These are phyloP conservation scores for Talaromyces amestolkiae DNA, from an alignment of 2,329 filamentous ascomycete species.

Conservation along the genomic window DNA sequence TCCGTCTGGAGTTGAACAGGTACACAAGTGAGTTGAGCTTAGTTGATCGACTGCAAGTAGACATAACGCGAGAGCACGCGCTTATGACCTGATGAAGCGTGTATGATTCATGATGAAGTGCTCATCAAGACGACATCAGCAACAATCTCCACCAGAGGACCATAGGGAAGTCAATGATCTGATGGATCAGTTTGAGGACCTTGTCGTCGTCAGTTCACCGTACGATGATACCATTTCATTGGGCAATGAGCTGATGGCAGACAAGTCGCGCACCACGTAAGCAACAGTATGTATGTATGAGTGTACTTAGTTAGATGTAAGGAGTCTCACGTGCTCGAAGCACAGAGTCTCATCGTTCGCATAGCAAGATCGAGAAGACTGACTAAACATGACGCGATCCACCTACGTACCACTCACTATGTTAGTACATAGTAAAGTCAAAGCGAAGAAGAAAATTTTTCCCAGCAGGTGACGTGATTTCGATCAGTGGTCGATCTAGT, in stretches of 20 bases:
- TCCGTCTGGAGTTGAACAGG: background rate
- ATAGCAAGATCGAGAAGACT: background rate
- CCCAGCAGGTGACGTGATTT: conserved; percentile 14
- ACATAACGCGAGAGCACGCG: conserved; percentile 1
- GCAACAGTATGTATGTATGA: background rate
- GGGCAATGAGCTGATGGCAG: background rate
- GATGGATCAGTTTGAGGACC: conserved; percentile 1
- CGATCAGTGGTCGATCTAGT: background rate
- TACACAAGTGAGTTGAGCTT: background rate
- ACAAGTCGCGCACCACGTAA: background rate
- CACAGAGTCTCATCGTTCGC: background rate
- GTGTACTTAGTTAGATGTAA: background rate
- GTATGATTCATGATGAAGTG: conserved; percentile 3
- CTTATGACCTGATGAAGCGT: background rate
- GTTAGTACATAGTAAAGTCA: background rate
- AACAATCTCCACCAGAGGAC: background rate
- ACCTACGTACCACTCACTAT: background rate
- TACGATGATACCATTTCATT: conserved; percentile 6
- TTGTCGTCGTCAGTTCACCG: conserved; percentile 1
- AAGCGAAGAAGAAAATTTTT: conserved; percentile 11
- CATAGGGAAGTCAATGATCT: background rate
- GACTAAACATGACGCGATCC: conserved; percentile 1
- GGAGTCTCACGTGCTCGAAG: background rate
- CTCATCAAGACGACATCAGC: background rate
- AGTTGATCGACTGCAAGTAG: background rate